Percentiles rank a stretch among this genome's conserved stretches.
These are phyloP conservation scores for Colletotrichum godetiae DNA, from an alignment of 2,329 filamentous ascomycete species.

Conservation along the genomic window DNA sequence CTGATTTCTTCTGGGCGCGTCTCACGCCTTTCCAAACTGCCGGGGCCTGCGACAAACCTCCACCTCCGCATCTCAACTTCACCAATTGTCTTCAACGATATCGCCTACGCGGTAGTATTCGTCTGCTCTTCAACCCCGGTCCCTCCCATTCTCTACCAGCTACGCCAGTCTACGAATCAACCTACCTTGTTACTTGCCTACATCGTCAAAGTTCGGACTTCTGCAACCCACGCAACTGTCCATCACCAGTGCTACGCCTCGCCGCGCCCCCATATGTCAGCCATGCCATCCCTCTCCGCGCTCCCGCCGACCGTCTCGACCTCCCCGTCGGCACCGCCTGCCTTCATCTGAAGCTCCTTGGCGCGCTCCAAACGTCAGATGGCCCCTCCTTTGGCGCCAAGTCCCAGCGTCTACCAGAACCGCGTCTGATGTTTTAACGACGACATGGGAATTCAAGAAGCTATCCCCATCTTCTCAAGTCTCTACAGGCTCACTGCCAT, in stretches of 20 bases:
- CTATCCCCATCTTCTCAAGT: not conserved
- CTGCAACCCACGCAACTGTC: not conserved
- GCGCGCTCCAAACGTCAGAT: slow-evolving; percentile 21
- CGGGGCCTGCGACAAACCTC: slow-evolving; percentile 28
- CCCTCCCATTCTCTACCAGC: not conserved
- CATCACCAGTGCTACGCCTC: not conserved
- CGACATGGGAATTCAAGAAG: not conserved
- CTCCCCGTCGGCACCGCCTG: slow-evolving; percentile 22
- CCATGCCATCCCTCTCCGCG: not conserved
- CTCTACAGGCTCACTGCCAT: too few relatives aligned
- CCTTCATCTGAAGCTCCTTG: slow-evolving; percentile 17
- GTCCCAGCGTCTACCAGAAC: slow-evolving; percentile 12
- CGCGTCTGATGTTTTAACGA: slow-evolving; percentile 19
- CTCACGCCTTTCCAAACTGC: slow-evolving; percentile 13
- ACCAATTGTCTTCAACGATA: not conserved
- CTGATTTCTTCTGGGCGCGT: slow-evolving; percentile 28
- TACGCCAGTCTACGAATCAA: not conserved
- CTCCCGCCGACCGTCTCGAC: slow-evolving; percentile 10
- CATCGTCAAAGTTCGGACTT: not conserved
- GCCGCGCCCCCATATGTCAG: not conserved
- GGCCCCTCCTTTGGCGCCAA: slow-evolving; percentile 21
- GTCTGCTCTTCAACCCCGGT: not conserved
- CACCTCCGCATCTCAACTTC: not conserved
- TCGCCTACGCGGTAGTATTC: not conserved
- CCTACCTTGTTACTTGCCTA: not conserved